Evolutionary conservation across 306 rosid species (phyloP).

Genomic region (Clitoria ternatea): DNA sequence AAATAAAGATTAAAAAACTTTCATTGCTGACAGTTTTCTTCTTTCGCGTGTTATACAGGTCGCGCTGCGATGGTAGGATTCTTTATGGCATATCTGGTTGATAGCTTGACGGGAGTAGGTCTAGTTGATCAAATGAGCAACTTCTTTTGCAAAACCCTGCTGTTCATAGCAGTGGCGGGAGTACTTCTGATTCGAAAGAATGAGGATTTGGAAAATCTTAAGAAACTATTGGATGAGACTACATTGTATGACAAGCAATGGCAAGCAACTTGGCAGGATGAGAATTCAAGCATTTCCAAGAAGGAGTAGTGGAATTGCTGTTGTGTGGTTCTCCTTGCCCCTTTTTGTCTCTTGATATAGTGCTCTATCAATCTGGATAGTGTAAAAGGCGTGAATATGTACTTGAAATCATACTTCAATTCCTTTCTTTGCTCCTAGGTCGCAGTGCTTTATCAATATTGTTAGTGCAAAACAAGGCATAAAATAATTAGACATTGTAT

Average conservation of each 20-base stretch:
- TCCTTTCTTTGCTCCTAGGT: too few species aligned
- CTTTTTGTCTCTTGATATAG: conserved; percentile 7
- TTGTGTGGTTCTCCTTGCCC: conserved; percentile 2
- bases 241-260: conserved; percentile 97
- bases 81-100: conserved; percentile 93
- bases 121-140: conserved; percentile 93
- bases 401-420: conserved; percentile 19
- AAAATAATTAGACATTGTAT: conserved; percentile 24
- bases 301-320: conserved; percentile 39
- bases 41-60: conserved; percentile 24
- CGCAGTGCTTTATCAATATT: too few species aligned
- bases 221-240: conserved; percentile 85
- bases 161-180: conserved; percentile 78
- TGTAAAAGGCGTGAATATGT: conserved; percentile 25
- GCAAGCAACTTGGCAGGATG: conserved; percentile 99
- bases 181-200: conserved; percentile 92
- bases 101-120: conserved; percentile 99
- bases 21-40: background rate
- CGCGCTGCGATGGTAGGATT: conserved; percentile 58
- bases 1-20: background rate
- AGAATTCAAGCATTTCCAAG: conserved; percentile 47
- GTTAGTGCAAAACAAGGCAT: too few species aligned
- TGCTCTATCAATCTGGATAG: conserved; percentile 5
- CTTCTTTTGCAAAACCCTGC: conserved; percentile 88
- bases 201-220: conserved; percentile 73